Conservation (phyloP, 768 basidiomycete genomes). For the Suillus weaverae region DNA sequence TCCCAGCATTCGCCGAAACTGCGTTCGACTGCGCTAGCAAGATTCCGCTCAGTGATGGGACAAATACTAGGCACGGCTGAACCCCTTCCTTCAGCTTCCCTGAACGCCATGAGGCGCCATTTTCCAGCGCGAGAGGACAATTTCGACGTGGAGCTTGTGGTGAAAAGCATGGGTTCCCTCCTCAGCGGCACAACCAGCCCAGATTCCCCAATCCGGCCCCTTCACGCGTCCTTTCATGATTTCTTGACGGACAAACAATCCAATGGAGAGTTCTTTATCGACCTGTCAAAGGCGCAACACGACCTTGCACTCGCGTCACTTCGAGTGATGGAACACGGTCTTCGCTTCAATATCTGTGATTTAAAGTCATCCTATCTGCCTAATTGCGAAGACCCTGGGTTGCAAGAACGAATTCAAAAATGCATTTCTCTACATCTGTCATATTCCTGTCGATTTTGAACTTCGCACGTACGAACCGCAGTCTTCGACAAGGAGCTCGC, state of each 20-base stretch:
- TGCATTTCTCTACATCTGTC: constrained; percentile 4
- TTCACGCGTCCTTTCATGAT: constrained; percentile 31
- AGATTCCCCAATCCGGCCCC: constrained; percentile 11
- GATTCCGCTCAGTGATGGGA: constrained; percentile 4
- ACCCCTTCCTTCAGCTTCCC: constrained; percentile 1
- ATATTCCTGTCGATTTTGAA: constrained; percentile 16
- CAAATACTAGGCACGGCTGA: not conserved
- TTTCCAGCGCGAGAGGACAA: not conserved
- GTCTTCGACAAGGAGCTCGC: not conserved
- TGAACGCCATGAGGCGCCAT: not conserved
- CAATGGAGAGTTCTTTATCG: constrained; percentile 16
- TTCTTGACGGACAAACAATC: constrained; percentile 18
- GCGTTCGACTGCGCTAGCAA: not conserved
- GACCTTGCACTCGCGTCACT: constrained; percentile 25
- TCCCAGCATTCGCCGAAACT: too few relatives aligned
- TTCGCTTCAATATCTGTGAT: constrained; percentile 38
- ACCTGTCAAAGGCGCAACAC: constrained; percentile 12
- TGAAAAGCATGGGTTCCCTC: constrained; percentile 8
- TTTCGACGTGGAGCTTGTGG: not conserved
- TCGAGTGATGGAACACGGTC: constrained; percentile 26
- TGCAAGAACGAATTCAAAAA: not conserved
- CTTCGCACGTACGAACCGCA: constrained; percentile 6
- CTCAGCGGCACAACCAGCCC: constrained; percentile 9
- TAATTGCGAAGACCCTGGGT: constrained; percentile 23
- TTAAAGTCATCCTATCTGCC: constrained; percentile 29